Conservation (phyloP, 768 basidiomycete species). For the Lentinula edodes region DNA sequence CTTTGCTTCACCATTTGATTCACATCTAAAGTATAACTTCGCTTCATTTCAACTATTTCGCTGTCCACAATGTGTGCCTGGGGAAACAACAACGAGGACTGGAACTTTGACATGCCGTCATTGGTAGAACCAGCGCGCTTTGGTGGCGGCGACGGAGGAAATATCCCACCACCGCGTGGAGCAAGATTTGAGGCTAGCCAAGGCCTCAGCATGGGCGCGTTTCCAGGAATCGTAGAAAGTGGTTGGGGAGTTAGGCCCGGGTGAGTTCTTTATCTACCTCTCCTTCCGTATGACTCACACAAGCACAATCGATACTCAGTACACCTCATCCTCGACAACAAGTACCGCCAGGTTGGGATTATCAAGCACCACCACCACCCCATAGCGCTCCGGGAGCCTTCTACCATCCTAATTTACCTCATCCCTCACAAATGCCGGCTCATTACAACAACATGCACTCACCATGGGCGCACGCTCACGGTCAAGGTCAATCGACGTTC, state of each 20-base stretch:
- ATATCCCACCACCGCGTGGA: background rate
- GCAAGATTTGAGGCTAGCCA: background rate
- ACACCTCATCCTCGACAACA: background rate
- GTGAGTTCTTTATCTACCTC: background rate
- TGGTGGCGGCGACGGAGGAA: background rate
- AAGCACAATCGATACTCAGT: background rate
- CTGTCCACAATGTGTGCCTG: too few species aligned
- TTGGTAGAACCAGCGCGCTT: background rate
- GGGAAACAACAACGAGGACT: background rate
- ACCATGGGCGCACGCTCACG: background rate
- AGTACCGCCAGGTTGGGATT: background rate
- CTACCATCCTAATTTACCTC: background rate
- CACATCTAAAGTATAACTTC: too few species aligned
- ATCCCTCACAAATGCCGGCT: background rate
- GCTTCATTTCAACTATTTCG: too few species aligned
- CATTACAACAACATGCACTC: background rate
- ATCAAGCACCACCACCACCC: constrained; percentile 1
- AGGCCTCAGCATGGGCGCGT: background rate
- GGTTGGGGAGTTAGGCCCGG: background rate
- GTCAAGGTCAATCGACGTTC: background rate
- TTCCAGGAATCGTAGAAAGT: background rate
- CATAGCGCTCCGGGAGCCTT: constrained; percentile 1
- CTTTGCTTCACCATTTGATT: too few species aligned
- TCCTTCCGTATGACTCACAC: background rate
- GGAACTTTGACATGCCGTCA: background rate